A percentile compares a stretch with the other conserved stretches of the same genome.
Evolutionary conservation across 495 filamentous ascomycete genomes (phyloP).

Genomic region (Aspergillus biplanus): DNA sequence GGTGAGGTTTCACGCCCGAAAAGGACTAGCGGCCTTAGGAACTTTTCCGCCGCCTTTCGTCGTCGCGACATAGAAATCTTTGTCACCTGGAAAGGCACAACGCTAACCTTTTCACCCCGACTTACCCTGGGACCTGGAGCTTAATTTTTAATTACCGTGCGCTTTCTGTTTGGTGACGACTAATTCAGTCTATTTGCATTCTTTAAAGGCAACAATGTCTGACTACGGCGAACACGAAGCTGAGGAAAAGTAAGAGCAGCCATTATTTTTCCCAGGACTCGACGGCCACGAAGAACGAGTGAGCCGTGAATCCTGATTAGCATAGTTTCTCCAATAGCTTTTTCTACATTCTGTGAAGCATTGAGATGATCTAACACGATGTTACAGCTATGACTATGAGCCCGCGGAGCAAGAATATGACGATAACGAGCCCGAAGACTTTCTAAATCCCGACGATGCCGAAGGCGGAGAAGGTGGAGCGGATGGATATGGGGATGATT

Average conservation of each 20-base stretch:
- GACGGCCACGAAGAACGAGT: not conserved
- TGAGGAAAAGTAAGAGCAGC: slow-evolving; percentile 53
- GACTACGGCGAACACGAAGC: slow-evolving; percentile 78
- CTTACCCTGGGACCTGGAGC: slow-evolving; percentile 17
- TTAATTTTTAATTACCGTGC: slow-evolving; percentile 26
- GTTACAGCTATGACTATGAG: slow-evolving; percentile 56
- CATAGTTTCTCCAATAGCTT: slow-evolving; percentile 1
- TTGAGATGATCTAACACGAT: slow-evolving; percentile 26
- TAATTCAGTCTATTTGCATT: slow-evolving; percentile 8
- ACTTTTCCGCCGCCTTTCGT: slow-evolving; percentile 46
- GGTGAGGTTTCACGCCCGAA: slow-evolving; percentile 33
- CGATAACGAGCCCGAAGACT: slow-evolving; percentile 64
- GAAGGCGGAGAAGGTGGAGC: slow-evolving; percentile 41
- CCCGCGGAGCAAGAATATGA: slow-evolving; percentile 65
- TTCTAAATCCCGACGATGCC: slow-evolving; percentile 50
- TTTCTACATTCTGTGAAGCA: slow-evolving; percentile 5
- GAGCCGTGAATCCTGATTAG: not conserved
- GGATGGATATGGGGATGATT: slow-evolving; percentile 58
- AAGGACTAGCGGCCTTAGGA: slow-evolving; percentile 38
- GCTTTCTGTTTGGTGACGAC: slow-evolving; percentile 10
- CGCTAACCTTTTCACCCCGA: slow-evolving; percentile 22
- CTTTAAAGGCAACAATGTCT: slow-evolving; percentile 64
- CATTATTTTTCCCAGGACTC: slow-evolving; percentile 14
- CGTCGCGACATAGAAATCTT: slow-evolving; percentile 31
- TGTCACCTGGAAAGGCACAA: slow-evolving; percentile 17